Conservation (phyloP, 208 protist species). For the Novymonas esmeraldas region DNA sequence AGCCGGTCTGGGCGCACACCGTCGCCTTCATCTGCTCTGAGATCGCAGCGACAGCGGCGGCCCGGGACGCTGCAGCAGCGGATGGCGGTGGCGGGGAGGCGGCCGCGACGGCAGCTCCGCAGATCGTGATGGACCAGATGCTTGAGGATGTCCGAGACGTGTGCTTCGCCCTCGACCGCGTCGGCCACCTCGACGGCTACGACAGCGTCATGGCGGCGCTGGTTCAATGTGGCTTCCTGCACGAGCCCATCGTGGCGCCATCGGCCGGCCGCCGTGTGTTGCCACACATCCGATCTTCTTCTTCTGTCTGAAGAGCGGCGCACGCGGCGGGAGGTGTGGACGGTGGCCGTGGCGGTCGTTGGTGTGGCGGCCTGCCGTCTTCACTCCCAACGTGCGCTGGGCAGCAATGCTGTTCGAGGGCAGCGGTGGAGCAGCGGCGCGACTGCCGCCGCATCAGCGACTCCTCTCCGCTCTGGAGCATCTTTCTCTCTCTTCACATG, state of each 20-base stretch:
- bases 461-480: no score
- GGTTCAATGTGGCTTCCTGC: conserved; percentile 44
- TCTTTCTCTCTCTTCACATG: no score
- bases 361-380: no score
- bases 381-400: no score
- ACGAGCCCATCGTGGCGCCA: conserved; percentile 49
- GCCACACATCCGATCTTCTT: conserved; percentile 9
- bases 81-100: background rate
- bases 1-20: conserved; percentile 49
- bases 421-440: no score
- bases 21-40: conserved; percentile 37
- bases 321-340: no score
- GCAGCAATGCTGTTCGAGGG: no score
- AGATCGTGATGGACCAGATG: conserved; percentile 14
- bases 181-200: conserved; percentile 41
- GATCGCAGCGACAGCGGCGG: conserved; percentile 19
- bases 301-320: no score
- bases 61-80: conserved; percentile 1
- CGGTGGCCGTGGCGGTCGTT: no score
- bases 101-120: background rate
- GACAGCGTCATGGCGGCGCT: conserved; percentile 68
- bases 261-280: conserved; percentile 44
- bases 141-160: conserved; percentile 57
- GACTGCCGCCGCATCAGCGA: no score
- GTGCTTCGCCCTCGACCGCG: conserved; percentile 75